Conservation (phyloP, 345 rosid species). For the Crucihimalaya himalaica region DNA sequence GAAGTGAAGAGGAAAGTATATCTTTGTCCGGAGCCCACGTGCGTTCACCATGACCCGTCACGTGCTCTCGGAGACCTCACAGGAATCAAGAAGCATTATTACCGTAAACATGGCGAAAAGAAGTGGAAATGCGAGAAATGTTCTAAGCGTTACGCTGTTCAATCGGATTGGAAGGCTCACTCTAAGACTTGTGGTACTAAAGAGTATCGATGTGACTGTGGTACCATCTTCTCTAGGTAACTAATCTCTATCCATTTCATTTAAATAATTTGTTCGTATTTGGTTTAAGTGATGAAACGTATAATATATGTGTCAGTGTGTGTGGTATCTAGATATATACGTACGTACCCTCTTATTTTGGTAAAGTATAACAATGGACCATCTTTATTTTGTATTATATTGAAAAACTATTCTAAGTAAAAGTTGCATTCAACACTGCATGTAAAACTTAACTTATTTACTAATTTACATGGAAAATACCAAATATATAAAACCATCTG, state of each 20-base stretch:
- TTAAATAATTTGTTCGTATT: slow-evolving; percentile 35
- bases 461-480: slow-evolving; percentile 27
- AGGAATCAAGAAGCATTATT: slow-evolving; percentile 79
- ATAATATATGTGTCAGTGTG: slow-evolving; percentile 18
- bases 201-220: slow-evolving; percentile 86
- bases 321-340: slow-evolving; percentile 27
- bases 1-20: slow-evolving; percentile 82
- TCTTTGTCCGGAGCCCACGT: slow-evolving; percentile 82
- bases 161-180: slow-evolving; percentile 93
- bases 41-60: slow-evolving; percentile 85
- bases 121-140: slow-evolving; percentile 92
- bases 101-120: slow-evolving; percentile 83
- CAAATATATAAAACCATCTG: slow-evolving; percentile 31
- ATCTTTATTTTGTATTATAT: slow-evolving; percentile 2
- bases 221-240: slow-evolving; percentile 88
- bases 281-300: slow-evolving; percentile 30
- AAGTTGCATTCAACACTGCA: slow-evolving; percentile 34
- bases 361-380: slow-evolving; percentile 40
- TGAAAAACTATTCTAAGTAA: slow-evolving; percentile 28
- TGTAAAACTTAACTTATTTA: slow-evolving; percentile 28
- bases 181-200: slow-evolving; percentile 84
- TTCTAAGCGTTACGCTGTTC: slow-evolving; percentile 76
- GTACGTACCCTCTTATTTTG: slow-evolving; percentile 33
- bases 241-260: slow-evolving; percentile 37
- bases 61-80: slow-evolving; percentile 89